These are phyloP conservation scores for Xylaria digitata DNA, from an alignment of 2,329 filamentous ascomycete genomes.

Conservation along the genomic window DNA sequence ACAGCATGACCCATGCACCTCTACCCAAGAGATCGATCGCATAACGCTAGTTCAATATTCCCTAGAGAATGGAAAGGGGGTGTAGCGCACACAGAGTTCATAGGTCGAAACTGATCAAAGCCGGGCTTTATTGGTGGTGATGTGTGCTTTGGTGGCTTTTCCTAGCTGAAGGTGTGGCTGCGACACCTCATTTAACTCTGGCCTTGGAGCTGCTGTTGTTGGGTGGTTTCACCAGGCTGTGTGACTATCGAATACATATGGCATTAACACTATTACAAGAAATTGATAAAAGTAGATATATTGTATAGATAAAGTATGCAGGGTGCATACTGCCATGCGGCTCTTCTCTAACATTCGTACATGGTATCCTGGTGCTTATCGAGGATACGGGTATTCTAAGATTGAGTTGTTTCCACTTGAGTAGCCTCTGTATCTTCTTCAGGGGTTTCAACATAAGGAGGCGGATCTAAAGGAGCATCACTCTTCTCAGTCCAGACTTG, in stretches of 20 bases:
- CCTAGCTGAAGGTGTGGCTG: neutral
- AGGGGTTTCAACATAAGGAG: slow-evolving; percentile 54
- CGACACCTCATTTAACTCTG: neutral
- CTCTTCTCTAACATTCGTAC: slow-evolving; percentile 19
- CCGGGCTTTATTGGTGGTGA: neutral
- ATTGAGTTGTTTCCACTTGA: slow-evolving; percentile 5
- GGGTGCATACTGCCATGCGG: neutral
- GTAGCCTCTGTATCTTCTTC: slow-evolving; percentile 18
- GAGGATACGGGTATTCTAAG: slow-evolving; percentile 2
- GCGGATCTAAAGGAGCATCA: slow-evolving; percentile 59
- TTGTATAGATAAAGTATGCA: slow-evolving; percentile 1
- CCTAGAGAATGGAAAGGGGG: slow-evolving; percentile 1
- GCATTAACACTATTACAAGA: neutral
- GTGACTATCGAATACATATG: neutral
- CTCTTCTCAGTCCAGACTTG: slow-evolving; percentile 69
- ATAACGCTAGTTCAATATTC: slow-evolving; percentile 13
- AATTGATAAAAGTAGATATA: neutral
- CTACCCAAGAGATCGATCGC: neutral
- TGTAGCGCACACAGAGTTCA: slow-evolving; percentile 6
- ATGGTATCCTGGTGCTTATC: slow-evolving; percentile 4
- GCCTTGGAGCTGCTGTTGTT: neutral
- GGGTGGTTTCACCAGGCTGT: neutral
- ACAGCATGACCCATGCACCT: neutral
- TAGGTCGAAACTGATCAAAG: neutral
- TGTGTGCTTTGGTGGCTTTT: neutral